Base-by-base conservation (phyloP, 2,329 filamentous ascomycete genomes). In the Anthostomella pinea region DNA sequence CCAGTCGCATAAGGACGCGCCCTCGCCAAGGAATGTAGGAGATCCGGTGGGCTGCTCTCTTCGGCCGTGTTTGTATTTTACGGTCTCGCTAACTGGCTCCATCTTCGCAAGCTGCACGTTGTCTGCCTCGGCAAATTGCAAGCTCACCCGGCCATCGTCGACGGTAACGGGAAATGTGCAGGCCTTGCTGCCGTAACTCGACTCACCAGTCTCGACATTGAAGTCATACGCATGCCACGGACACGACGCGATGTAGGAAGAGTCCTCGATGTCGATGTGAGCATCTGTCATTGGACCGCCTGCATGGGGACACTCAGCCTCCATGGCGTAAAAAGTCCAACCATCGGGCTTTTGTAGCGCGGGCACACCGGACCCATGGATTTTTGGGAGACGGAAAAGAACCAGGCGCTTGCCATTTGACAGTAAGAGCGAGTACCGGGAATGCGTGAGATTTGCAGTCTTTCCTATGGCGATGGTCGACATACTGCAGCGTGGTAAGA, bases 151-250 rank as follows among this genome's bases (percentile, higher is more conserved):
- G 4, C 59, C 64, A 16, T 57, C 58, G 6, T 51, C 42, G 5
- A 68, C 51, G 32, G 60, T 48, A 26, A 70, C 57, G 1, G 66
- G 65, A 33, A 67, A 70, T 1, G 67, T 70, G 52, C 67, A 70
- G 3, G 67, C 59, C 49, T 67, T 68, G 41, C 70, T 59, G 8
- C 67, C 67, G 13, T 68, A 65, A 41, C 67, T 70, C 6, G 67
- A 70, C 52, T 69, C 64, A 35, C 67, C 67, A 1, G 67, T 70
- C 51, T 70, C 66, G 38, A 70, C 65, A 37, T 70, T 70, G 43
- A 70, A 70, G 46, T 70, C 67, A 45, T 70, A 70, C 3, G 67
- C 67, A 49, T 70, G 67, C 67, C 67, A 70, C 10, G 67, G 67
- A 41, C 67, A 70, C 2, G 67, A 69, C 13, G 61, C 66, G 16